Conservation (phyloP, 2,329 filamentous ascomycete genomes). For the Aspergillus neoniger region DNA sequence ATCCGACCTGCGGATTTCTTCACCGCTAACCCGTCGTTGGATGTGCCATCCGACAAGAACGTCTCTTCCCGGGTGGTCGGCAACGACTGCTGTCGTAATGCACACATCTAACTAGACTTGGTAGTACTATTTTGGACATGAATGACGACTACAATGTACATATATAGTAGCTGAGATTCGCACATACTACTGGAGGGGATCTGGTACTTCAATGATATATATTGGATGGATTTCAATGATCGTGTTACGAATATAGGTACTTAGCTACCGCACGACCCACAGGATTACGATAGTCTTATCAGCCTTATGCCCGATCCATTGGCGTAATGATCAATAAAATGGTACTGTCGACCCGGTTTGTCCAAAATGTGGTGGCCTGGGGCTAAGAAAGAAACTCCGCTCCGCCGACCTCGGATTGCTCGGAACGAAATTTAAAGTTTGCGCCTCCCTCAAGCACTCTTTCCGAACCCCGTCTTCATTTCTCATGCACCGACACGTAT, state of each 20-base stretch:
- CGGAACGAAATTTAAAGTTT: not conserved
- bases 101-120: conserved; percentile 30
- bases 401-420: conserved; percentile 5
- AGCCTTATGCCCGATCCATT: not conserved
- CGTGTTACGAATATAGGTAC: too few species aligned
- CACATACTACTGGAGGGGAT: too few species aligned
- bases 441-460: not conserved
- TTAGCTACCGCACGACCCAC: too few species aligned
- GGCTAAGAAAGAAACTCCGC: not conserved
- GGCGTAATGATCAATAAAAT: too few species aligned
- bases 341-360: too few species aligned
- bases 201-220: not conserved
- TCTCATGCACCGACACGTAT: too few species aligned
- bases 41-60: conserved; percentile 51
- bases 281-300: not conserved
- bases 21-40: conserved; percentile 54
- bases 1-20: conserved; percentile 58
- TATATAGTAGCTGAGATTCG: not conserved
- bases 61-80: conserved; percentile 33
- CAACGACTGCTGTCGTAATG: conserved; percentile 35
- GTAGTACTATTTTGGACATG: conserved; percentile 1
- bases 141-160: conserved; percentile 9
- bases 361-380: too few species aligned
- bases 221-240: not conserved
- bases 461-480: not conserved